phyloP scores from a whole-genome alignment of 2,329 filamentous ascomycete genomes.

The Rhytidhysteron rufulum region DNA sequence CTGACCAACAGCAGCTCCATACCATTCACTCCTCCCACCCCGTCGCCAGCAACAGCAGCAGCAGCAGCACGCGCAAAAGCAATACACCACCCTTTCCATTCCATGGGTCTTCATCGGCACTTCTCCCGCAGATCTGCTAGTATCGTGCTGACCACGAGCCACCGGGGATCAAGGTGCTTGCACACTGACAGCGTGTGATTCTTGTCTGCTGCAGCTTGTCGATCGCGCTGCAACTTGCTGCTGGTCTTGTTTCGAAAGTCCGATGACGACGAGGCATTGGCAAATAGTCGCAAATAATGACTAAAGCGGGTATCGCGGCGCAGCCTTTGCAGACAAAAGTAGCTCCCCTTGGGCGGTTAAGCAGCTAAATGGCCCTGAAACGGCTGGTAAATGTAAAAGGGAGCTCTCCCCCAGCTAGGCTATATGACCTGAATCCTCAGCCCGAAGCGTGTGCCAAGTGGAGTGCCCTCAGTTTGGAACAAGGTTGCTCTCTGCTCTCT shows the following conservation, averaged over 20 bases:
- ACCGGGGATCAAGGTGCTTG: background rate
- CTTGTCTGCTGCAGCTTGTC: background rate
- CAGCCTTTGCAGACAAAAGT: background rate
- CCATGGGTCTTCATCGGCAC: background rate
- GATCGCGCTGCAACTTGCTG: background rate
- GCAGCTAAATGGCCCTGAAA: background rate
- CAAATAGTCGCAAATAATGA: conserved; percentile 1
- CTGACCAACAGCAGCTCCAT: too few species aligned
- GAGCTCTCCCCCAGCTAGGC: too few species aligned
- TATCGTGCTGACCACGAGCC: background rate
- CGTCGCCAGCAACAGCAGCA: too few species aligned
- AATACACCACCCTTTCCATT: too few species aligned
- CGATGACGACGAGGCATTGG: background rate
- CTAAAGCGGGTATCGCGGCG: background rate
- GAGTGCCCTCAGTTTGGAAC: background rate
- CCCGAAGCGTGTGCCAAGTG: background rate
- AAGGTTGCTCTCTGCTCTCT: too few species aligned
- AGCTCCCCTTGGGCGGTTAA: conserved; percentile 1
- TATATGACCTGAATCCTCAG: background rate
- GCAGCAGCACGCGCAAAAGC: too few species aligned
- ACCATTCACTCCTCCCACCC: too few species aligned
- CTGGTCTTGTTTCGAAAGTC: background rate
- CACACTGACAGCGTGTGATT: background rate
- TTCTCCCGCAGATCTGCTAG: background rate
- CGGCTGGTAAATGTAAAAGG: background rate